Conservation (phyloP, 2,329 filamentous ascomycete species). For the Aspergillus sp. region DNA sequence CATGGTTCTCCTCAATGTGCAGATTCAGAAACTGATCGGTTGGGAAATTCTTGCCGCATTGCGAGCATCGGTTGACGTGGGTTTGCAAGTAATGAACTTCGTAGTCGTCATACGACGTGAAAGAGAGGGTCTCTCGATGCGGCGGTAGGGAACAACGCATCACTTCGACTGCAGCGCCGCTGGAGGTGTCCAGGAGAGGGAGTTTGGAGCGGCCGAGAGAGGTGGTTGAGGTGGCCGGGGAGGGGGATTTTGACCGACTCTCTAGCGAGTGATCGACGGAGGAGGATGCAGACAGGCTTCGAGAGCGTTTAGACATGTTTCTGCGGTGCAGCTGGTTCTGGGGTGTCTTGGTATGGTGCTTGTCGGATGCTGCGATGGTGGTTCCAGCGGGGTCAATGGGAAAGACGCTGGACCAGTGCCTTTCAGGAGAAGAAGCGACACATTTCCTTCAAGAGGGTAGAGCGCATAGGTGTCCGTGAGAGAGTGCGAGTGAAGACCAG, state of each 20-base stretch:
- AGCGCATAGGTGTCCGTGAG: neutral
- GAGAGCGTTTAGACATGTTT: slow-evolving; percentile 59
- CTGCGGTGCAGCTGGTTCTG: neutral
- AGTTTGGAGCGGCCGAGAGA: slow-evolving; percentile 50
- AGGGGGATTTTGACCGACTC: slow-evolving; percentile 23
- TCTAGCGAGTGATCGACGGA: slow-evolving; percentile 31
- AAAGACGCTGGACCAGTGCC: too few relatives aligned
- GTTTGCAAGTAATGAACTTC: slow-evolving; percentile 79
- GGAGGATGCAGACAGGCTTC: slow-evolving; percentile 39
- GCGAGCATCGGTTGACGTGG: slow-evolving; percentile 80
- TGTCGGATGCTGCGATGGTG: neutral
- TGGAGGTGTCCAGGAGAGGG: slow-evolving; percentile 54
- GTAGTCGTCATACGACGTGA: slow-evolving; percentile 74
- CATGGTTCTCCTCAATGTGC: slow-evolving; percentile 89
- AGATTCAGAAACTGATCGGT: slow-evolving; percentile 74
- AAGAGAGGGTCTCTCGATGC: slow-evolving; percentile 67
- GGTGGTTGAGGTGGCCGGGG: slow-evolving; percentile 22
- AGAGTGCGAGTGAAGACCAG: neutral
- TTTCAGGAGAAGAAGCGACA: too few relatives aligned
- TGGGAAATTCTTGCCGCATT: slow-evolving; percentile 85
- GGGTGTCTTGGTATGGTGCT: neutral
- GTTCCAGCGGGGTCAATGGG: too few relatives aligned
- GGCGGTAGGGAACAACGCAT: slow-evolving; percentile 84
- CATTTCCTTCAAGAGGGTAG: too few relatives aligned
- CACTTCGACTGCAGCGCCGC: slow-evolving; percentile 35